These are phyloP conservation scores for Vinca minor DNA, from an alignment of 257 asterid species.

Conservation along the genomic window DNA sequence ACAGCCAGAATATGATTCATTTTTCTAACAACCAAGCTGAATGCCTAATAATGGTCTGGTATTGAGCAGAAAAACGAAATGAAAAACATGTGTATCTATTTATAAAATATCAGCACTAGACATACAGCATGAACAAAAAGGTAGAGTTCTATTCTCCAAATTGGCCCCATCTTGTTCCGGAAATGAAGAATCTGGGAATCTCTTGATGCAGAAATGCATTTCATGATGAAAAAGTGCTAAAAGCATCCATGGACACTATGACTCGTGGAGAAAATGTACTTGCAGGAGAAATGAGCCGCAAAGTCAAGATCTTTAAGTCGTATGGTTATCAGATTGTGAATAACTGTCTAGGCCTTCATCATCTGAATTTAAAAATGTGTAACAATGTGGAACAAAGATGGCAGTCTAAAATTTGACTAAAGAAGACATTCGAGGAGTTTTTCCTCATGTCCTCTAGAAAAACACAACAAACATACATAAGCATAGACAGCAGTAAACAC, in stretches of 20 bases:
- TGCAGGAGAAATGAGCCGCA: not conserved
- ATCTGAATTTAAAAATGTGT: not conserved
- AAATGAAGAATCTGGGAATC: slow-evolving; percentile 6
- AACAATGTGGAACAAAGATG: too few relatives aligned
- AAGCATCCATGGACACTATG: not conserved
- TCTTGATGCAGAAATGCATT: not conserved
- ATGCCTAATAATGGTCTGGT: slow-evolving; percentile 10
- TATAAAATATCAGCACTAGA: not conserved
- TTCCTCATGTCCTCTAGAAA: not conserved
- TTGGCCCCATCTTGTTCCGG: not conserved
- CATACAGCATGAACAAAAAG: not conserved
- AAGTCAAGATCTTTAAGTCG: not conserved
- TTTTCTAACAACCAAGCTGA: slow-evolving; percentile 10
- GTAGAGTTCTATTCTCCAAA: not conserved
- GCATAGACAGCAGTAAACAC: not conserved
- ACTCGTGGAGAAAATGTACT: not conserved
- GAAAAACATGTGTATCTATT: slow-evolving; percentile 10
- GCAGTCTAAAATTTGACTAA: not conserved
- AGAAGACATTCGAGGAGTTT: not conserved
- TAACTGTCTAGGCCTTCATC: not conserved
- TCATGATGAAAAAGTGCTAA: not conserved
- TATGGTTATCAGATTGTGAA: not conserved
- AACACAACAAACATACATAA: not conserved
- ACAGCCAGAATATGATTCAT: slow-evolving; percentile 11
- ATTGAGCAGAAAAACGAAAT: slow-evolving; percentile 6